phyloP scores from a whole-genome alignment of 306 rosid species.

The Sicyos edulis region DNA sequence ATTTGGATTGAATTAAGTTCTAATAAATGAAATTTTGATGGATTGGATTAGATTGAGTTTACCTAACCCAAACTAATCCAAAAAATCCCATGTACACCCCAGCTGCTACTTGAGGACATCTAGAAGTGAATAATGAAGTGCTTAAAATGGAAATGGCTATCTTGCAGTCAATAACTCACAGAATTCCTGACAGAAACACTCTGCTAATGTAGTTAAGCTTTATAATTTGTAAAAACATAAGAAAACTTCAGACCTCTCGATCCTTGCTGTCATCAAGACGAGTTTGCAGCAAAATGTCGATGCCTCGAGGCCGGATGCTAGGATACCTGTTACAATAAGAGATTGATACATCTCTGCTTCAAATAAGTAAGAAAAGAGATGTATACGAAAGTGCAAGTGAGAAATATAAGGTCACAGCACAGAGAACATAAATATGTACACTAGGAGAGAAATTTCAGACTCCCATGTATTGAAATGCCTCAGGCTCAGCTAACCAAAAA shows the following conservation, averaged over 20 bases:
- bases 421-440: background rate
- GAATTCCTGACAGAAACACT: no score
- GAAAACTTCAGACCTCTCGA: background rate
- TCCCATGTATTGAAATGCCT: background rate
- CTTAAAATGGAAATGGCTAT: no score
- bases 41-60: no score
- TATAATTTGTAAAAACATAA: background rate
- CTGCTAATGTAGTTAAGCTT: background rate
- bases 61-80: no score
- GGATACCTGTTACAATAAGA: background rate
- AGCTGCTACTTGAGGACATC: no score
- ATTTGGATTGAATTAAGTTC: no score
- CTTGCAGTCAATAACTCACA: no score
- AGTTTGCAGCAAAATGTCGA: no score
- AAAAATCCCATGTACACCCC: no score
- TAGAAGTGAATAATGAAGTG: background rate
- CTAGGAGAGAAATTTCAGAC: background rate
- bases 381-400: background rate
- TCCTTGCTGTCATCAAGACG: no score
- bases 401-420: background rate
- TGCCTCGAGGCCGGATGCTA: background rate
- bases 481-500: background rate
- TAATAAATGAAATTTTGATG: no score
- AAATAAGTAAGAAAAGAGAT: background rate
- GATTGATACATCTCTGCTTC: conserved; percentile 7